Evolutionary conservation across 441 rosid genomes (phyloP).

Genomic region (Erodium trifolium): DNA sequence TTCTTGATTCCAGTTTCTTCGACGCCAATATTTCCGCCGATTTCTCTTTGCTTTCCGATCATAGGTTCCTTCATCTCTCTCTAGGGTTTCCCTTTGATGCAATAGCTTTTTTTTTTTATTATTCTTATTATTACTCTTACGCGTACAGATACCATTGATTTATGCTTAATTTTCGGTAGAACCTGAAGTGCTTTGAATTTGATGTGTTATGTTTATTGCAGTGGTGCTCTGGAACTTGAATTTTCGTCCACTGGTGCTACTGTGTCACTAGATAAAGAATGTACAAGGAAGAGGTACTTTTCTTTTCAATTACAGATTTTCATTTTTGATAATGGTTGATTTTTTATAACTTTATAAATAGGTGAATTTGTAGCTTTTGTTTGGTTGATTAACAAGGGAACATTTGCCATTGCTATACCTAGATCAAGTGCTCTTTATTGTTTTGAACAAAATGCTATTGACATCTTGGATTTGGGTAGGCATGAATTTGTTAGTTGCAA

Average conservation of each 20-base stretch:
- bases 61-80: conserved; percentile 16
- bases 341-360: neutral
- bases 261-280: conserved; percentile 31
- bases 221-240: conserved; percentile 27
- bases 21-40: conserved; percentile 24
- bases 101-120: neutral
- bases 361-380: neutral
- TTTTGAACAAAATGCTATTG: neutral
- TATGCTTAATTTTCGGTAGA: too few species aligned
- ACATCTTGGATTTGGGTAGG: neutral
- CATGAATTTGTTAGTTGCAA: neutral
- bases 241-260: conserved; percentile 31
- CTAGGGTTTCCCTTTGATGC: conserved; percentile 2
- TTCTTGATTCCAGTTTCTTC: conserved; percentile 38
- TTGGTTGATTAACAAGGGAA: neutral
- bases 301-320: neutral
- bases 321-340: neutral
- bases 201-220: conserved; percentile 5
- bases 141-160: too few species aligned
- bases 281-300: conserved; percentile 49
- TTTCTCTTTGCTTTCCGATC: conserved; percentile 22
- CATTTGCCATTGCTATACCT: neutral
- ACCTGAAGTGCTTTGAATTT: too few species aligned
- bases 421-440: neutral
- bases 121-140: too few species aligned